Evolutionary conservation across 2,329 filamentous ascomycete genomes (phyloP), one percentile per base, ranked within the genome.

Genomic region (Aquanectria penicillioides): DNA sequence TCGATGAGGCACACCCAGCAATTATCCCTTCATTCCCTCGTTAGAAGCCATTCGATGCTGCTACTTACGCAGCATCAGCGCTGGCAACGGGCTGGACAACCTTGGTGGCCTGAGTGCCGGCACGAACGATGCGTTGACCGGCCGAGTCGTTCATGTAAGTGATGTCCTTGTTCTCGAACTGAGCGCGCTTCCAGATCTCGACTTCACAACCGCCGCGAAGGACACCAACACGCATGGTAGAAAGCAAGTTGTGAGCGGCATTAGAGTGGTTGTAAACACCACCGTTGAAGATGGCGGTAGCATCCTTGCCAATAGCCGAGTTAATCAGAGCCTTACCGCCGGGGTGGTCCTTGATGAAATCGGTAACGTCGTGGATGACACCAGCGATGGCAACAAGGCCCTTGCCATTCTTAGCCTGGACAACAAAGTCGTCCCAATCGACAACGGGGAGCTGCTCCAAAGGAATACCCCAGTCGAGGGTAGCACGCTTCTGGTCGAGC

Each of bases 241-340:
- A 93, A 63, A 96, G 84, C 61, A 95, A 78, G 80, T 96, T 96
- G 83, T 96, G 92, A 29, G 92, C 92, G 54, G 91, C 92, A 79
- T 96, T 96, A 75, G 89, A 93, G 83, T 96, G 92, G 75, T 90
- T 86, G 81, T 96, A 96, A 62, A 96, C 90, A 79, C 92, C 92
- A 65, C 92, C 92, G 77, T 96, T 96, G 86, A 96, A 96, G 79
- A 94, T 92, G 69, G 92, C 91, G 13, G 92, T 95, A 53, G 92
- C 91, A 64, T 96, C 92, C 82, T 95, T 95, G 75, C 92, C 92
- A 56, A 96, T 86, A 47, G 89, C 91, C 23, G 89, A 91, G 66
- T 81, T 86, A 80, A 96, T 95, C 80, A 96, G 89, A 36, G 91
- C 90, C 82, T 91, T 93, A 74, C 92, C 92, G 83, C 92, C 92